Evolutionary conservation across 2,329 filamentous ascomycete species (phyloP).

Genomic region (Fusarium phyllophilum): DNA sequence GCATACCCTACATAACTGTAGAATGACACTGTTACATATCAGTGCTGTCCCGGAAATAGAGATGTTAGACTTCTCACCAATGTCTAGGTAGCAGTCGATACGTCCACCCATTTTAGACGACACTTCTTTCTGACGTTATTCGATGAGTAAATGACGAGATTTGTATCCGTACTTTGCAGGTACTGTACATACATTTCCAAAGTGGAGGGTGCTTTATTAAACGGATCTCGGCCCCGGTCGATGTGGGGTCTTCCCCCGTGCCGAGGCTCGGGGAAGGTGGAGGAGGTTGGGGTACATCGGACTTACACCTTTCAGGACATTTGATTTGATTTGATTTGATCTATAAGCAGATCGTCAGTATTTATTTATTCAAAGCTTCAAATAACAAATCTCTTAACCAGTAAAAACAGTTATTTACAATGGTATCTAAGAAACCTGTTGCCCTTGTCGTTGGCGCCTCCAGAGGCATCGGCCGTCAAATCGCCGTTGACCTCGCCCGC

Average conservation of each 20-base stretch:
- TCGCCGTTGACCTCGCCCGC: constrained; percentile 79
- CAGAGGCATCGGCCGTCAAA: constrained; percentile 81
- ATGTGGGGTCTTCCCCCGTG: constrained; percentile 22
- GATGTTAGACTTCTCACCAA: constrained; percentile 59
- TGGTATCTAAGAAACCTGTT: constrained; percentile 59
- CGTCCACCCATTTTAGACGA: constrained; percentile 62
- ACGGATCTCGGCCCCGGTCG: constrained; percentile 14
- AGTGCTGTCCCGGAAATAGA: neutral
- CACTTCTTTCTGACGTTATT: neutral
- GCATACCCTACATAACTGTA: constrained; percentile 67
- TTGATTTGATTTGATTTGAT: neutral
- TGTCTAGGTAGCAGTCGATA: constrained; percentile 75
- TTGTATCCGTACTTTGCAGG: neutral
- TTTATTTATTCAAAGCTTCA: neutral
- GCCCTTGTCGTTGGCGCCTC: constrained; percentile 81
- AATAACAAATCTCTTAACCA: neutral
- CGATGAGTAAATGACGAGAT: neutral
- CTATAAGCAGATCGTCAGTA: neutral
- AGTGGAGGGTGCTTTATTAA: neutral
- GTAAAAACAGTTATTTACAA: neutral
- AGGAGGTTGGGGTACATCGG: neutral
- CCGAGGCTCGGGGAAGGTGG: neutral
- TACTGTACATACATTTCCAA: neutral
- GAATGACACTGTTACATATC: constrained; percentile 65
- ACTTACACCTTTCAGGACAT: neutral